Evolutionary conservation across 352 stramenopile genomes (phyloP).

Genomic region (Globisporangium paroecandrum): DNA sequence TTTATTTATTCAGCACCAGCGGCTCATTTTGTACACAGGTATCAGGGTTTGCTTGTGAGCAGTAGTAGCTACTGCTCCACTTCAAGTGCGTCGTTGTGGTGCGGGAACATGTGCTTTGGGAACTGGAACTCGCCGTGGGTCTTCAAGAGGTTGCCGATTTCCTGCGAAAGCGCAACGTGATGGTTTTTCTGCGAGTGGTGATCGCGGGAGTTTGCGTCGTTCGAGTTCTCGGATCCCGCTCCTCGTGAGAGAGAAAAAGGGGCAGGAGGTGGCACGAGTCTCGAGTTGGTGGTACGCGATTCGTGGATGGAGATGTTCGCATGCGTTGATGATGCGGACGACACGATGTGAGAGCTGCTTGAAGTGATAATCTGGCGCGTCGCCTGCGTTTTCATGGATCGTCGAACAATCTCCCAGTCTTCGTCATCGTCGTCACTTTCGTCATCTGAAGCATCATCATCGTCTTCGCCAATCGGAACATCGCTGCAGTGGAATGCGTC

Average conservation of each 20-base stretch:
- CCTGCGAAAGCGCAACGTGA: conserved; percentile 19
- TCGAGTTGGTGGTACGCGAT: not conserved
- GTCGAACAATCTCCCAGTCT: conserved; percentile 39
- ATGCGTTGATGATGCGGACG: not conserved
- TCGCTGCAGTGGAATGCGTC: not conserved
- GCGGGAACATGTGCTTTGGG: conserved; percentile 28
- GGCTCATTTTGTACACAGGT: not conserved
- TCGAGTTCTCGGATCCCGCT: not conserved
- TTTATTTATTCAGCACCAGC: not conserved
- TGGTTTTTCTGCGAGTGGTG: conserved; percentile 14
- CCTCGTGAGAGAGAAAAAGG: not conserved
- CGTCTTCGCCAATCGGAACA: not conserved
- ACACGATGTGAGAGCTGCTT: not conserved
- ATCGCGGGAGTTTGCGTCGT: conserved; percentile 1
- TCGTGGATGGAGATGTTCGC: not conserved
- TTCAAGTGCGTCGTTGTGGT: conserved; percentile 14
- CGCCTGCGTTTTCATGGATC: conserved; percentile 25
- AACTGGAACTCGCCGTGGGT: conserved; percentile 36
- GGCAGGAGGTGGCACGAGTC: not conserved
- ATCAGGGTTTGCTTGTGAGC: not conserved
- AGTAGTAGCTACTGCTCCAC: not conserved
- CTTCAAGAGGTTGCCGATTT: conserved; percentile 28
- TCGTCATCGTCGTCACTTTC: conserved; percentile 15
- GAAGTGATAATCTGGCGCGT: conserved; percentile 8
- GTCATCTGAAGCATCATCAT: not conserved